Percentiles rank a stretch among this genome's conserved stretches.
Evolutionary conservation across 352 stramenopile genomes (phyloP).

Genomic region (Globisporangium paroecandrum): DNA sequence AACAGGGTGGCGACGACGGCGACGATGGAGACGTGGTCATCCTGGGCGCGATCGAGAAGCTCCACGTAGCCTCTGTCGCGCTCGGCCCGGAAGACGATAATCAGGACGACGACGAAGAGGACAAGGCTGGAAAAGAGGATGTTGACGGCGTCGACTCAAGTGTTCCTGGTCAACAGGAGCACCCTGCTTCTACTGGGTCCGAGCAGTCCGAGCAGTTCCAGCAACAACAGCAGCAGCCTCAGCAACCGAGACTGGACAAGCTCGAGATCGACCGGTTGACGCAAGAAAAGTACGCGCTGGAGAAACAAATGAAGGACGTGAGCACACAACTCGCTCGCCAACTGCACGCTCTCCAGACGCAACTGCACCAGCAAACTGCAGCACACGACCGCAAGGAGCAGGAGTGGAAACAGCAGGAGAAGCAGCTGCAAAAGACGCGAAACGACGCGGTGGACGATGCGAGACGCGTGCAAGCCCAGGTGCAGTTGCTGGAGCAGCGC

Average conservation of each 20-base stretch:
- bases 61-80: not conserved
- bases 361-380: constrained; percentile 7
- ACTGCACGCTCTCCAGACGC: constrained; percentile 1
- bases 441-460: constrained; percentile 1
- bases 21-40: not conserved
- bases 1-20: not conserved
- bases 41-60: not conserved
- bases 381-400: constrained; percentile 4
- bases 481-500: constrained; percentile 3
- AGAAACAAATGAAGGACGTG: constrained; percentile 7
- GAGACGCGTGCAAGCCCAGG: constrained; percentile 5
- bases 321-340: constrained; percentile 4
- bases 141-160: not conserved
- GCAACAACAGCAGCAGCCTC: not conserved
- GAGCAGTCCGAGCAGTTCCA: not conserved
- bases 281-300: constrained; percentile 4
- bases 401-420: not conserved
- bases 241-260: not conserved
- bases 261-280: constrained; percentile 4
- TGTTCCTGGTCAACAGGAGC: not conserved
- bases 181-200: not conserved
- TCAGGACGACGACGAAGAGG: constrained; percentile 9
- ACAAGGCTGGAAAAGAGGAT: not conserved
- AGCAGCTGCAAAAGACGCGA: not conserved
- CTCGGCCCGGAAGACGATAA: constrained; percentile 10